A percentile compares a stretch with the other conserved stretches of the same genome.
Conservation (phyloP, 352 stramenopile species). For the Phytophthora cactorum region DNA sequence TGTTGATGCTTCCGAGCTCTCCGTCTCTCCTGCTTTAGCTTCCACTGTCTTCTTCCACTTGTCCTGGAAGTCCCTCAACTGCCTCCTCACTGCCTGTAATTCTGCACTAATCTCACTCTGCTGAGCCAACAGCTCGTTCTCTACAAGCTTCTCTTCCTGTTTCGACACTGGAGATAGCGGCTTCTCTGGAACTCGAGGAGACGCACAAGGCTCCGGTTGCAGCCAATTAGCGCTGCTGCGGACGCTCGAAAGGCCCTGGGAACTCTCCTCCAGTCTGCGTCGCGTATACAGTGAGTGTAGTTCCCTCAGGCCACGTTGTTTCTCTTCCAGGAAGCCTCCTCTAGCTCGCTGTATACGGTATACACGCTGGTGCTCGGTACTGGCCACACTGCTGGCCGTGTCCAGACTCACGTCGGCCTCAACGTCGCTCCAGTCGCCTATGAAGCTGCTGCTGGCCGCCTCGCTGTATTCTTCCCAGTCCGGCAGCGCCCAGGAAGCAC, state of each 20-base stretch:
- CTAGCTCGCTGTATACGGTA: slow-evolving; percentile 39
- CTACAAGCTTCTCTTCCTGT: slow-evolving; percentile 5
- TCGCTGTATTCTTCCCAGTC: slow-evolving; percentile 68
- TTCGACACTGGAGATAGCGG: slow-evolving; percentile 2
- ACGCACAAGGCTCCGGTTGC: slow-evolving; percentile 21
- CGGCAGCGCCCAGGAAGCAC: slow-evolving; percentile 47
- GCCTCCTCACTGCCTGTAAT: slow-evolving; percentile 49
- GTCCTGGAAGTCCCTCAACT: slow-evolving; percentile 54
- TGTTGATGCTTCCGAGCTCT: slow-evolving; percentile 21
- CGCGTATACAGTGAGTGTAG: slow-evolving; percentile 43
- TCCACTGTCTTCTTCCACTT: slow-evolving; percentile 39
- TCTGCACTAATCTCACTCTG: slow-evolving; percentile 46
- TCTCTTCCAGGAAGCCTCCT: slow-evolving; percentile 16
- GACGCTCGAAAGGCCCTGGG: slow-evolving; percentile 4
- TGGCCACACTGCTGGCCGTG: slow-evolving; percentile 38
- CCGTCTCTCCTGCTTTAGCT: slow-evolving; percentile 6
- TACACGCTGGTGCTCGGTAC: slow-evolving; percentile 47
- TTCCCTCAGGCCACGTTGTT: slow-evolving; percentile 30
- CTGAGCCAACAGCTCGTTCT: slow-evolving; percentile 33
- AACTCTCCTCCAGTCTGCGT: slow-evolving; percentile 34
- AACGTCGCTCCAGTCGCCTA: slow-evolving; percentile 39
- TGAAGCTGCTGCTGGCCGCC: slow-evolving; percentile 29
- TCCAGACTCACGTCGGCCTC: slow-evolving; percentile 43
- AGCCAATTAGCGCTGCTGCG: slow-evolving; percentile 30
- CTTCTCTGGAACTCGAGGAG: slow-evolving; percentile 20